These are phyloP conservation scores for Malus asiatica DNA, from an alignment of 306 rosid species.

Conservation along the genomic window DNA sequence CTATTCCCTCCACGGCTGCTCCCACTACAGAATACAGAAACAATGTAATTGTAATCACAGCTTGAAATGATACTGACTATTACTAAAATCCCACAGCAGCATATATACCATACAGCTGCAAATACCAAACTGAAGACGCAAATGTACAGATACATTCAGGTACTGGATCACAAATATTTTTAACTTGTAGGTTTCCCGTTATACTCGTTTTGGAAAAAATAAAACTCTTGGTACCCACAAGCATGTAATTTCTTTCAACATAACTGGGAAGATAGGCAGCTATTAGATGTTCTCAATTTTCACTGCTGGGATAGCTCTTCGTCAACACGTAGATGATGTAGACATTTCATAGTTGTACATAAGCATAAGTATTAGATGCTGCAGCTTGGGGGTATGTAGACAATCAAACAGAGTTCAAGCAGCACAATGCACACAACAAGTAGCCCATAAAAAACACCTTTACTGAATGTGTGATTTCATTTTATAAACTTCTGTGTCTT, in stretches of 20 bases:
- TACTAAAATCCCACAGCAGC: background rate
- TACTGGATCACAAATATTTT: background rate
- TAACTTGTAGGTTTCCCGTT: background rate
- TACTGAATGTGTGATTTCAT: background rate
- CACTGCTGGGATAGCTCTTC: background rate
- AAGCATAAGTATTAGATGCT: background rate
- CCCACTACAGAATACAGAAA: constrained; percentile 26
- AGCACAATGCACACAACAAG: background rate
- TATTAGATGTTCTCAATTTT: background rate
- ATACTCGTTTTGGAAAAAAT: too few species aligned
- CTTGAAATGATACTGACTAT: background rate
- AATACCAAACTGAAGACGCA: background rate
- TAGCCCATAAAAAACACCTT: background rate
- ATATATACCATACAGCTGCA: background rate
- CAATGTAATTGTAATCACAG: background rate
- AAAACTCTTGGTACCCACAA: background rate
- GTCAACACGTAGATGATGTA: background rate
- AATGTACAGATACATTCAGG: background rate
- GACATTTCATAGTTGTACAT: background rate
- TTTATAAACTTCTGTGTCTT: background rate
- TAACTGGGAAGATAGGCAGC: background rate
- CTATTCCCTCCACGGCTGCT: constrained; percentile 50
- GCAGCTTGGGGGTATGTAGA: background rate
- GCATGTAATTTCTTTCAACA: background rate
- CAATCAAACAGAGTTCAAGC: background rate